These are phyloP conservation scores for Avena atlantica DNA, from an alignment of 176 grass and related monocot genomes.

Conservation along the genomic window DNA sequence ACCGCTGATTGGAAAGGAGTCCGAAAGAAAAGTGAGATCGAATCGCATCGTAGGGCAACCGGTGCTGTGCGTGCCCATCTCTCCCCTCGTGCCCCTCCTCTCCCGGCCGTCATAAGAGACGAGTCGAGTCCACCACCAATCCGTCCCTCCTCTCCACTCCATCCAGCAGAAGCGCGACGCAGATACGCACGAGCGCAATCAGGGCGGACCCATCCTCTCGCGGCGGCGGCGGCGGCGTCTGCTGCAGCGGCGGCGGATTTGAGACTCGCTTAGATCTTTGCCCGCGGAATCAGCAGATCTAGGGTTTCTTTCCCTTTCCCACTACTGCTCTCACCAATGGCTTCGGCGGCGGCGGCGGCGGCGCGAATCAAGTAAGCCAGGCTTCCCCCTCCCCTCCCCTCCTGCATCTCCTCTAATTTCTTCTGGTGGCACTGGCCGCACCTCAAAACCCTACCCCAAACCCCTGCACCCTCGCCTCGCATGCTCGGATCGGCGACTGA, in stretches of 20 bases:
- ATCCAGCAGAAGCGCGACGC: not conserved
- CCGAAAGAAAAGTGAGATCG: conserved; percentile 11
- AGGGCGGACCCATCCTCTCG: conserved; percentile 10
- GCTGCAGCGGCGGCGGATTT: conserved; percentile 1
- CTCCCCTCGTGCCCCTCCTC: not conserved
- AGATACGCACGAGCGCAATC: conserved; percentile 2
- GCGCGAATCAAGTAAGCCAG: conserved; percentile 32
- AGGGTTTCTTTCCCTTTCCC: conserved; percentile 36
- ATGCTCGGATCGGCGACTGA: not conserved
- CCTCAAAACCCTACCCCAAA: conserved; percentile 22
- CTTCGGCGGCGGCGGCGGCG: conserved; percentile 55
- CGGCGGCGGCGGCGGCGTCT: not conserved
- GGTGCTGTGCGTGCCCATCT: not conserved
- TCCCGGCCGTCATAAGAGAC: conserved; percentile 16
- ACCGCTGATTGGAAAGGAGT: not conserved
- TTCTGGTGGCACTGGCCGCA: not conserved
- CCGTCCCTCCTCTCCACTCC: conserved; percentile 11
- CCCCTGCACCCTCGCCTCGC: not conserved
- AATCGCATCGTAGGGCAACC: conserved; percentile 16
- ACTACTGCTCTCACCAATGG: conserved; percentile 29
- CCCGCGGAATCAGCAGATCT: conserved; percentile 39
- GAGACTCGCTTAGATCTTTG: conserved; percentile 14
- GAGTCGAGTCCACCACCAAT: conserved; percentile 29
- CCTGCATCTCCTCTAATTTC: too few relatives aligned
- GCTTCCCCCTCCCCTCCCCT: too few relatives aligned